A percentile compares a stretch with the other conserved stretches of the same genome.
These are phyloP conservation scores for Monosporascus ibericus DNA, from an alignment of 2,329 filamentous ascomycete species.

Conservation along the genomic window DNA sequence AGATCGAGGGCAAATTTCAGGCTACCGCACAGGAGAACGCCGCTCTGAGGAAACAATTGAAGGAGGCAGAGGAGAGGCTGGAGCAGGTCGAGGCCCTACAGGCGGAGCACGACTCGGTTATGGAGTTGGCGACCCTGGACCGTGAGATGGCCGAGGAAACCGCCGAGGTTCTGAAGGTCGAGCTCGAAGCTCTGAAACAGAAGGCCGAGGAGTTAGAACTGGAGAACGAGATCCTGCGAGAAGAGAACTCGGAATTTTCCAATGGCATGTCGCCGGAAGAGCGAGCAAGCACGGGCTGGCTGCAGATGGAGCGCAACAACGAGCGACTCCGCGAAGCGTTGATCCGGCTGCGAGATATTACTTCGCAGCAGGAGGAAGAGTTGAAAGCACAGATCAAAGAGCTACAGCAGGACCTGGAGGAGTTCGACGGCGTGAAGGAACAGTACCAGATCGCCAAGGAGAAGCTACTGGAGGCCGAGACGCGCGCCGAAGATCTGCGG, in stretches of 20 bases:
- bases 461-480: conserved; percentile 66
- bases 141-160: conserved; percentile 95
- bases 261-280: conserved; percentile 87
- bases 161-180: conserved; percentile 72
- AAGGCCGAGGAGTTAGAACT: conserved; percentile 80
- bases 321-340: conserved; percentile 82
- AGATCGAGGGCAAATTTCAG: conserved; percentile 83
- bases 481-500: conserved; percentile 75
- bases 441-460: conserved; percentile 66
- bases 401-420: conserved; percentile 67
- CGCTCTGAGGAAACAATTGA: conserved; percentile 70
- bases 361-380: conserved; percentile 77
- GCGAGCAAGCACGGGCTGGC: conserved; percentile 76
- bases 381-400: conserved; percentile 68
- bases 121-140: conserved; percentile 85
- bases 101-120: conserved; percentile 74
- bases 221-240: conserved; percentile 78
- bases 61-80: conserved; percentile 65
- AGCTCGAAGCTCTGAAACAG: conserved; percentile 69
- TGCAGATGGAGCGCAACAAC: conserved; percentile 87
- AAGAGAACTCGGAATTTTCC: conserved; percentile 80
- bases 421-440: conserved; percentile 59
- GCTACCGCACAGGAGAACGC: conserved; percentile 73
- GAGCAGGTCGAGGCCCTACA: conserved; percentile 67
- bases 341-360: conserved; percentile 77